Percentiles rank a stretch among this genome's conserved stretches.
Evolutionary conservation across 2,329 filamentous ascomycete species (phyloP).

Genomic region (Monilinia fructicola): DNA sequence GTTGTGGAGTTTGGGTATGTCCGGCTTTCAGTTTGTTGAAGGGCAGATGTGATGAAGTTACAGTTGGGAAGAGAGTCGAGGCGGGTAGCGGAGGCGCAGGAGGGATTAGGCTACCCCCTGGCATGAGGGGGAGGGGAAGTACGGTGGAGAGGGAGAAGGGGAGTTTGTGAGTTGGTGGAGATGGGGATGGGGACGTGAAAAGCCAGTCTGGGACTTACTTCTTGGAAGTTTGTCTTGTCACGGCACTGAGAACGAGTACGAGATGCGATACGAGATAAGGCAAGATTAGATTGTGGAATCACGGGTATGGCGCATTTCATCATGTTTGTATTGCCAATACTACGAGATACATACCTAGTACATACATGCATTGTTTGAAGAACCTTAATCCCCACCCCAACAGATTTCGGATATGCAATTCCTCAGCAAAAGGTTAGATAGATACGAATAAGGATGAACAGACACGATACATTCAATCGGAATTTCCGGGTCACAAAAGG

Average conservation of each 20-base stretch:
- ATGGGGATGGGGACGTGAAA: background rate
- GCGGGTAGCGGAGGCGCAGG: constrained; percentile 20
- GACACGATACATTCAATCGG: background rate
- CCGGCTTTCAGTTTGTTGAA: constrained; percentile 86
- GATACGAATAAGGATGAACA: background rate
- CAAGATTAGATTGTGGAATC: background rate
- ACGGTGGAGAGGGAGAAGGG: constrained; percentile 18
- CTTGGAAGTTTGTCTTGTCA: background rate
- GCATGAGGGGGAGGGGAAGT: constrained; percentile 41
- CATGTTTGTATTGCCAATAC: background rate
- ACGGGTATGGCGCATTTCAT: background rate
- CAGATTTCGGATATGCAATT: background rate
- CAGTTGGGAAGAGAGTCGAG: constrained; percentile 26
- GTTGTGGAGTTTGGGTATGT: constrained; percentile 85
- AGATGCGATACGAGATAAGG: background rate
- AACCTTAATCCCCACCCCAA: background rate
- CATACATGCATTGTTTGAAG: background rate
- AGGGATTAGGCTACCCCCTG: constrained; percentile 58
- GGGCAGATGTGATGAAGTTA: constrained; percentile 72
- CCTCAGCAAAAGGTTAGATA: background rate
- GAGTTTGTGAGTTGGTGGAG: constrained; percentile 3
- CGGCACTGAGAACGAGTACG: background rate
- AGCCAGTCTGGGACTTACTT: too few relatives aligned
- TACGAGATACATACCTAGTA: background rate
- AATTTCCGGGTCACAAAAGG: background rate